Evolutionary conservation across 257 asterid genomes (phyloP).

Genomic region (Lithospermum erythrorhizon): DNA sequence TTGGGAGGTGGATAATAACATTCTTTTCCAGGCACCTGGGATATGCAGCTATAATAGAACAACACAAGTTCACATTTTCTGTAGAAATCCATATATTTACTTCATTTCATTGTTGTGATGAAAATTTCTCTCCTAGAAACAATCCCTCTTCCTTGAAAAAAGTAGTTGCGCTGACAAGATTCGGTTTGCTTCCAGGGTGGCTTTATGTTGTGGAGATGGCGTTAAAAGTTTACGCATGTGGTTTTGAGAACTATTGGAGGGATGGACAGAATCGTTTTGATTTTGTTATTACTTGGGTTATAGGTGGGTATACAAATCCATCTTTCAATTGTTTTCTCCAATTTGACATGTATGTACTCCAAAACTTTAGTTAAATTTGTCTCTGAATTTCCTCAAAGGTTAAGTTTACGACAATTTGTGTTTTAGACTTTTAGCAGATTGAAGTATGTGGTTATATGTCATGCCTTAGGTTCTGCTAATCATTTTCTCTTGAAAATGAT

Average conservation of each 20-base stretch:
- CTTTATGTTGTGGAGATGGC: constrained; percentile 86
- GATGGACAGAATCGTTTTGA: constrained; percentile 97
- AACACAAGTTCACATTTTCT: background rate
- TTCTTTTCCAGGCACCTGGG: background rate
- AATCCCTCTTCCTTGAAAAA: background rate
- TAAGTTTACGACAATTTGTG: too few species aligned
- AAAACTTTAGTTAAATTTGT: too few species aligned
- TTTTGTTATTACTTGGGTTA: constrained; percentile 87
- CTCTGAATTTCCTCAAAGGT: too few species aligned
- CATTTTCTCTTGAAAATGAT: background rate
- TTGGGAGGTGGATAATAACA: background rate
- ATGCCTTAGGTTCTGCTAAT: too few species aligned
- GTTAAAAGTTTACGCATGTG: constrained; percentile 70
- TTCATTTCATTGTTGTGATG: too few species aligned
- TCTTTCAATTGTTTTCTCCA: constrained; percentile 3
- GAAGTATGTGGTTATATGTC: too few species aligned
- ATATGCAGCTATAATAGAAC: background rate
- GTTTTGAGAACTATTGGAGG: constrained; percentile 91
- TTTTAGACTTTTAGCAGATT: too few species aligned
- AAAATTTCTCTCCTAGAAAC: too few species aligned
- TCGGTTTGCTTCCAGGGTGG: constrained; percentile 67
- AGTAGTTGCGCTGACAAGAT: constrained; percentile 9
- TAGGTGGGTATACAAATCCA: constrained; percentile 40
- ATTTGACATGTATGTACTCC: too few species aligned
- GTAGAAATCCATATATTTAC: background rate